Base-by-base conservation (phyloP, 1,284 basidiomycete species). In the Omphalotus olearius region DNA sequence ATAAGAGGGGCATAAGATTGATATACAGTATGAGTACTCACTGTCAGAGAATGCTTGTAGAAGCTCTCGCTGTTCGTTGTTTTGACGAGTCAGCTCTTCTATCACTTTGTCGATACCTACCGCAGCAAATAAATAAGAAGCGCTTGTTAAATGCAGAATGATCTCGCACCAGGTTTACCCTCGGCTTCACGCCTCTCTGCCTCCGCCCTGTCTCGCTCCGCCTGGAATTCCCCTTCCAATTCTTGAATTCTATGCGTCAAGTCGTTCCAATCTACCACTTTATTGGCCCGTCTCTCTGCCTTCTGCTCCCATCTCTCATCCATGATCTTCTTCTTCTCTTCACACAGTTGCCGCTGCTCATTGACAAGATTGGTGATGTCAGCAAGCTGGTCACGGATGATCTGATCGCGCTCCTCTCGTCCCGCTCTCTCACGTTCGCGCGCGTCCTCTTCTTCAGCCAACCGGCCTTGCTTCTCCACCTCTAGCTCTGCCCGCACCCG, bases 341-440 rank as follows among this genome's bases (percentile, higher is more conserved):
- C 74, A 35, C 74, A 72, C 49, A 76, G 71, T 20, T 82, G 76
- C 0, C 77, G 72, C 54, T 86, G 83, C 52, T 81, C 78, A 54
- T 83, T 80, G 7, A 88, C 72, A 35, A 88, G 63, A 54, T 82
- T 82, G 1, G 85, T 83, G 58, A 89, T 78, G 55, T 89, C 85
- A 2, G 64, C 66, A 18, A 89, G 65, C 57, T 89, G 88, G 40
- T 65, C 70, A 20, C 79, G 73, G 44, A 85, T 64, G 7, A 69
- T 72, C 10, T 83, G 78, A 57, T 83, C 80, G 9, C 82, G 76
- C 51, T 86, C 82, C 28, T 71, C 60, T 30, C 72, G 69, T 50
- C 83, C 83, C 49, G 69, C 68, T 14, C 76, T 69, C 56, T 85
- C 81, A 25, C 70, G 71, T 58, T 85, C 83, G 41, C 78, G 72